Conservation (phyloP, 148 eudicot species). For the Vaccinium macrocarpon region DNA sequence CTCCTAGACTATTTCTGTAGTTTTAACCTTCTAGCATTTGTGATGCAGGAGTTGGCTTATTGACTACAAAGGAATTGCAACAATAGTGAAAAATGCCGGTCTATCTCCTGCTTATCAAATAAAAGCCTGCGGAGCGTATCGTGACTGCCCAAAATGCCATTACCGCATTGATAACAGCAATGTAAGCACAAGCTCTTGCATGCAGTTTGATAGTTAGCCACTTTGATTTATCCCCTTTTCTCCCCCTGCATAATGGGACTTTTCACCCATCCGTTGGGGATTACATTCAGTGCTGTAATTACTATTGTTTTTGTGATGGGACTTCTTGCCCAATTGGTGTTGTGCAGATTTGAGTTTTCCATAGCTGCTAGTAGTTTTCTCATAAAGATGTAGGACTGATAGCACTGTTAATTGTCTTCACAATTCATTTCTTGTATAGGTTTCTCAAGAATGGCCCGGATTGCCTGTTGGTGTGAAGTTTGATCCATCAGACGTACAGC, state of each 20-base stretch:
- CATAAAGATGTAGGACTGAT: neutral
- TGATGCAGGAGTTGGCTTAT: neutral
- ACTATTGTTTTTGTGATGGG: too few relatives aligned
- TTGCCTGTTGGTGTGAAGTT: constrained; percentile 6
- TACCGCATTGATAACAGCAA: neutral
- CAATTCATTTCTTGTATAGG: constrained; percentile 28
- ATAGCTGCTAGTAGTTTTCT: neutral
- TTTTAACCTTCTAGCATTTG: neutral
- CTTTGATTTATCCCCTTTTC: neutral
- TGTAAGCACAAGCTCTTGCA: neutral
- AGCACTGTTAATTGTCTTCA: neutral
- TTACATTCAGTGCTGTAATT: too few relatives aligned
- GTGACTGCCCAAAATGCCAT: neutral
- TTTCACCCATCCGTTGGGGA: too few relatives aligned
- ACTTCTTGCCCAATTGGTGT: neutral
- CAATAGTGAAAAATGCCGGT: neutral
- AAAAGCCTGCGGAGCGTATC: neutral
- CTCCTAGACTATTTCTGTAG: neutral
- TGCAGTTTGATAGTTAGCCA: neutral
- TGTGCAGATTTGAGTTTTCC: neutral
- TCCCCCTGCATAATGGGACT: too few relatives aligned
- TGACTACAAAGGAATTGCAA: neutral
- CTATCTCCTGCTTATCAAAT: neutral
- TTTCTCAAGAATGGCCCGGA: constrained; percentile 65
- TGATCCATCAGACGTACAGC: constrained; percentile 51